Base-by-base conservation (phyloP, 208 protist species). In the Leishmania gerbilli region DNA sequence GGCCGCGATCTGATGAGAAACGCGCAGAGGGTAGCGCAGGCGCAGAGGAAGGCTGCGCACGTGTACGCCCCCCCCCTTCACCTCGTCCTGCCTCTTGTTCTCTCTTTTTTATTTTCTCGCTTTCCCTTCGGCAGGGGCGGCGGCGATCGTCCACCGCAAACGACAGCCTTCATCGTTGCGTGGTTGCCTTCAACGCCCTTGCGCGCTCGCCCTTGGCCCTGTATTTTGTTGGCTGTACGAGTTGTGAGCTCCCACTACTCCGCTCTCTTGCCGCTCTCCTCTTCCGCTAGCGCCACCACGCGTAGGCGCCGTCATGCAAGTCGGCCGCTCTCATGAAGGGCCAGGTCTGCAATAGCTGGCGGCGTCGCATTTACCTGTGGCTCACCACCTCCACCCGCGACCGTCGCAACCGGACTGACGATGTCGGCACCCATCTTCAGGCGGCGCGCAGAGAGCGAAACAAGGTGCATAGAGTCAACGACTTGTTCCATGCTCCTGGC, bases 321-420 rank as follows among this genome's bases (percentile, higher is more conserved):
- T 27, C 15, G 3, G 19, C 21, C 4, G 6, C 3, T 21, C 1
- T 71, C 13, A 74, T 71, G 79, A 9, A 1, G n/a, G 51, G 72
- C 19, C 27, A 11, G 3, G 6, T 78, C 40, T 49, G 74, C 60
- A 45, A 71, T 47, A 55, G 53, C 11, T 75, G 56, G 69, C 24
- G 76, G 45, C 80, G 81, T 21, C 45, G 69, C 11, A 19, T 85
- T 42, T 88, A 89, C 62, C 64, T 75, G 31, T 82, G 69, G 64
- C 81, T 92, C 21, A 92, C 86, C 51, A 90, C 86, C 0, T 92
- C 86, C 1, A 31, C 74, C 17, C 82, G 86, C 31, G 74, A 79
- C 27, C 56, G 67, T 1, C 56, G 71, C 15, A 86, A 90, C 51
- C 74, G 81, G 7, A 64, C 21, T 37, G 89, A 92, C 60, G 80